A percentile compares a stretch with the other conserved stretches of the same genome.
Conservation (phyloP, 2,329 filamentous ascomycete genomes). For the Capronia coronata region DNA sequence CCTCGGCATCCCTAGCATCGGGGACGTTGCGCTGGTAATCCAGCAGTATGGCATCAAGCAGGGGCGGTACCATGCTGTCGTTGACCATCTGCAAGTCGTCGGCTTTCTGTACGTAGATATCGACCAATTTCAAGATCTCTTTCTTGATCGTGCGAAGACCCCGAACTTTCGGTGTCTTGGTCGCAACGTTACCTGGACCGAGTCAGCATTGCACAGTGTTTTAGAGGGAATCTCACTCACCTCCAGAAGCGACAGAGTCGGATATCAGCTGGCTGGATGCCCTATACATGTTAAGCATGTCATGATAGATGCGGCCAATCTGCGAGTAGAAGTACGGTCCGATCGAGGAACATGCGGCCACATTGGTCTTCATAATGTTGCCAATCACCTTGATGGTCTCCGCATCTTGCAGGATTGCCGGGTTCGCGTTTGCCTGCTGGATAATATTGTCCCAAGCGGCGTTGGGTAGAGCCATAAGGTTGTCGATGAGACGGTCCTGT, state of each 20-base stretch:
- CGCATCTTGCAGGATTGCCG: conserved; percentile 77
- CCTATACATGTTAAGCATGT: conserved; percentile 99
- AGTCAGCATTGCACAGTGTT: conserved; percentile 21
- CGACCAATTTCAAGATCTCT: conserved; percentile 96
- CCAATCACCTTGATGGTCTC: conserved; percentile 98
- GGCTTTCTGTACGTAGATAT: conserved; percentile 96
- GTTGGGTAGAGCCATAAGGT: conserved; percentile 91
- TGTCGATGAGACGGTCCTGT: conserved; percentile 83
- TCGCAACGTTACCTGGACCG: conserved; percentile 70
- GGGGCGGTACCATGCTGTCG: conserved; percentile 87
- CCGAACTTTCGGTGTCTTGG: conserved; percentile 94
- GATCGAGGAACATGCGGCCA: conserved; percentile 94
- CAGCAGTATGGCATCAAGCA: conserved; percentile 85
- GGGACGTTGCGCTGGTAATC: conserved; percentile 98
- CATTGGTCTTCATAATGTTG: conserved; percentile 99
- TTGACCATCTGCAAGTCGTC: conserved; percentile 93
- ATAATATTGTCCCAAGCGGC: conserved; percentile 95
- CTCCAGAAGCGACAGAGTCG: conserved; percentile 78
- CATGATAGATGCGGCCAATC: conserved; percentile 92
- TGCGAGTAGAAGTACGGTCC: conserved; percentile 97
- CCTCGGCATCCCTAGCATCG: conserved; percentile 90
- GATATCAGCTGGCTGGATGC: conserved; percentile 96
- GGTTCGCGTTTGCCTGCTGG: conserved; percentile 73
- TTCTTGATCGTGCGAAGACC: conserved; percentile 98
- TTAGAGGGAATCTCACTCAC: conserved; percentile 41